A percentile compares a stretch with the other conserved stretches of the same genome.
Evolutionary conservation across 495 filamentous ascomycete species (phyloP).

Genomic region (Lindgomyces ingoldianus): DNA sequence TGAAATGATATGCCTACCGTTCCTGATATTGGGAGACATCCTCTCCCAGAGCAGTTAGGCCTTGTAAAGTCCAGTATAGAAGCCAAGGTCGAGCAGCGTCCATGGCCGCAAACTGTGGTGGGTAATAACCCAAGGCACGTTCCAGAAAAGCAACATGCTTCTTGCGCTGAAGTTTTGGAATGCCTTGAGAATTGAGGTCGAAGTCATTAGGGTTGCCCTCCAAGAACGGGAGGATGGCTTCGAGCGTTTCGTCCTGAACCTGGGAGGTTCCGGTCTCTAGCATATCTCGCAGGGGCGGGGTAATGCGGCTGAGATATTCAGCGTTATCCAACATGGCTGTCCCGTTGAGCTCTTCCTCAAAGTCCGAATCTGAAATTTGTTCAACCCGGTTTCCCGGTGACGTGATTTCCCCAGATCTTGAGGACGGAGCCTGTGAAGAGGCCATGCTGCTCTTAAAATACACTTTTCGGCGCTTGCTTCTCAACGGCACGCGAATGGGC

Average conservation of each 20-base stretch:
- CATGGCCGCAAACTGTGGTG: conserved; percentile 62
- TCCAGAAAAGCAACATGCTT: conserved; percentile 77
- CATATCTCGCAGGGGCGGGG: conserved; percentile 62
- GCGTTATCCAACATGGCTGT: conserved; percentile 6
- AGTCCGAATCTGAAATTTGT: conserved; percentile 30
- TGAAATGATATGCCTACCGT: conserved; percentile 48
- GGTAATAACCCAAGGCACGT: conserved; percentile 63
- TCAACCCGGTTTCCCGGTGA: conserved; percentile 10
- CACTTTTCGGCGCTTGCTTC: conserved; percentile 11
- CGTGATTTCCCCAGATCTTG: conserved; percentile 17
- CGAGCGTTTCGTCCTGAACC: conserved; percentile 66
- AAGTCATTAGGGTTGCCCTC: conserved; percentile 46
- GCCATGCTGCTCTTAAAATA: conserved; percentile 6
- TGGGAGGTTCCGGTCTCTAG: conserved; percentile 68
- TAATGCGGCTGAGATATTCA: conserved; percentile 48
- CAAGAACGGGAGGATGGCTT: conserved; percentile 70
- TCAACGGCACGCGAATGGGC: conserved; percentile 26
- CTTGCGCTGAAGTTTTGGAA: conserved; percentile 69
- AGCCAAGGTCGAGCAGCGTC: conserved; percentile 92
- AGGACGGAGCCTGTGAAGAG: conserved; percentile 10
- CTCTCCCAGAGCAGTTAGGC: conserved; percentile 69
- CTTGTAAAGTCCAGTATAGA: conserved; percentile 84
- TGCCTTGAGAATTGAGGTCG: conserved; percentile 64
- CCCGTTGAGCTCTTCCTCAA: conserved; percentile 36
- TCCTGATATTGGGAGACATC: conserved; percentile 70